phyloP scores from a whole-genome alignment of 306 rosid species.

The Crotalaria pallida region DNA sequence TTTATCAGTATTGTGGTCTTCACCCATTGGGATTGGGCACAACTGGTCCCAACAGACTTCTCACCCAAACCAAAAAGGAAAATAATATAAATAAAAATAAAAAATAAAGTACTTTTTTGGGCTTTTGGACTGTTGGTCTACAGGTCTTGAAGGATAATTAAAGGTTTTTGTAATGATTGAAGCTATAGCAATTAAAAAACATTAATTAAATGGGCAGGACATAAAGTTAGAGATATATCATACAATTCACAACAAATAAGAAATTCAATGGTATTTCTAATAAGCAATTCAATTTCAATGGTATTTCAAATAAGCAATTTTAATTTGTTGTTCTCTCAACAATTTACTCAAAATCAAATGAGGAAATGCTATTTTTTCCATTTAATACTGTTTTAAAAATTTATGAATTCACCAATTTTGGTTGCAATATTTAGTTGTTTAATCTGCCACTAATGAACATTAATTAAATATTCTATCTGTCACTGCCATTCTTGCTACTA shows the following conservation, averaged over 20 bases:
- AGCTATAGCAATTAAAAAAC: not conserved
- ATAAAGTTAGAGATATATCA: not conserved
- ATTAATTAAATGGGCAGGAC: not conserved
- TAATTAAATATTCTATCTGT: conserved; percentile 6
- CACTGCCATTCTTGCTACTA: conserved; percentile 14
- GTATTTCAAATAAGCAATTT: no score
- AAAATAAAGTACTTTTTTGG: not conserved
- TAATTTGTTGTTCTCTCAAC: not conserved
- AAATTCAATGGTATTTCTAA: not conserved
- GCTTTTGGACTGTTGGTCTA: conserved; percentile 12
- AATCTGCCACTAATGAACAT: not conserved
- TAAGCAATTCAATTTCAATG: no score
- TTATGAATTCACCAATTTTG: not conserved
- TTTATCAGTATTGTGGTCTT: not conserved
- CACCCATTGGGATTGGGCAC: not conserved
- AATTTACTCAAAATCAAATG: not conserved
- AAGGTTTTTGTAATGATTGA: not conserved
- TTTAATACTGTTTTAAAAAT: not conserved
- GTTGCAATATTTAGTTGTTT: not conserved
- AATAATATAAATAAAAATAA: no score
- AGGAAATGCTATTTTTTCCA: not conserved
- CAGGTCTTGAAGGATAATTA: not conserved
- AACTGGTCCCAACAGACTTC: not conserved
- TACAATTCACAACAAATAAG: not conserved
- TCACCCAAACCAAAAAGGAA: not conserved